A percentile compares a stretch with the other conserved stretches of the same genome.
Conservation (phyloP, 2,329 filamentous ascomycete species). For the Aspergillus fumigatus region DNA sequence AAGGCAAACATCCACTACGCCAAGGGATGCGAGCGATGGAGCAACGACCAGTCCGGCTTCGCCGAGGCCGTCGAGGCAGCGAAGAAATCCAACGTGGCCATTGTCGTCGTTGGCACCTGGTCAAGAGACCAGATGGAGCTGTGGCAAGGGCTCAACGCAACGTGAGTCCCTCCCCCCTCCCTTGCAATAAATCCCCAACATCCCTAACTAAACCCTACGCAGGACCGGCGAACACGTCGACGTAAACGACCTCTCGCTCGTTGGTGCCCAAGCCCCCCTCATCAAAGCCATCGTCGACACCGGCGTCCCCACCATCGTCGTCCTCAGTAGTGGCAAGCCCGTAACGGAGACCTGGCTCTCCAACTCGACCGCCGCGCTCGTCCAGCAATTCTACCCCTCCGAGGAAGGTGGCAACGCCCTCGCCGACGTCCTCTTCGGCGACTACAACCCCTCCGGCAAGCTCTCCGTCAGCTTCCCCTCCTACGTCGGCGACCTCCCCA, state of each 20-base stretch:
- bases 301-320: constrained; percentile 62
- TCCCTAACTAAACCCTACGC: not conserved
- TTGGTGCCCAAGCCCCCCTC: constrained; percentile 65
- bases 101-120: constrained; percentile 73
- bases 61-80: constrained; percentile 62
- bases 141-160: constrained; percentile 67
- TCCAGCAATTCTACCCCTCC: constrained; percentile 72
- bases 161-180: constrained; percentile 34
- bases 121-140: constrained; percentile 67
- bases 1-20: constrained; percentile 61
- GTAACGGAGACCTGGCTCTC: constrained; percentile 71
- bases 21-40: constrained; percentile 69
- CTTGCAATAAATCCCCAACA: not conserved
- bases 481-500: constrained; percentile 61
- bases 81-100: constrained; percentile 63
- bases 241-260: constrained; percentile 57
- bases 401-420: constrained; percentile 64
- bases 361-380: constrained; percentile 57
- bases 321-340: constrained; percentile 67
- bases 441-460: constrained; percentile 62
- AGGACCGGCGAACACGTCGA: constrained; percentile 69
- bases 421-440: constrained; percentile 62
- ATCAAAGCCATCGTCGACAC: constrained; percentile 64
- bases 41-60: constrained; percentile 64
- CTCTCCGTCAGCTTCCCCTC: constrained; percentile 64